These are phyloP conservation scores for Schizosaccharomyces japonicus DNA, from an alignment of 805 yeast species.

Conservation along the genomic window DNA sequence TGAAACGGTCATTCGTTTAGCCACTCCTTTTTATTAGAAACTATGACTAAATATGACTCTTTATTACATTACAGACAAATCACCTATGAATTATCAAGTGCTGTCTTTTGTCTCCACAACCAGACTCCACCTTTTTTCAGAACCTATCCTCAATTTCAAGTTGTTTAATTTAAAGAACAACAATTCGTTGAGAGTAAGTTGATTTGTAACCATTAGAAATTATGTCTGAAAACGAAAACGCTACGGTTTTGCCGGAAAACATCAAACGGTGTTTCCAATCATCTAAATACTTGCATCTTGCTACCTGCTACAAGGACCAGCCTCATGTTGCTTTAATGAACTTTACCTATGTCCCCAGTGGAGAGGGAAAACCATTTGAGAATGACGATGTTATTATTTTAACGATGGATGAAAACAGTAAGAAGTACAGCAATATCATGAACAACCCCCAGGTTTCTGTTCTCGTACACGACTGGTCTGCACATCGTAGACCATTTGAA, in stretches of 20 bases:
- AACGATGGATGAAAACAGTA: slow-evolving; percentile 47
- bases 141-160: too few species aligned
- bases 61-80: too few species aligned
- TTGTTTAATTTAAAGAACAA: too few species aligned
- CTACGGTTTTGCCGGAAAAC: neutral
- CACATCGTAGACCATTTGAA: slow-evolving; percentile 16
- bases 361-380: slow-evolving; percentile 16
- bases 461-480: slow-evolving; percentile 76
- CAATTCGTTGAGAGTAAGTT: too few species aligned
- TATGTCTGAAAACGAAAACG: too few species aligned
- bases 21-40: too few species aligned
- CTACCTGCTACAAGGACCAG: slow-evolving; percentile 23
- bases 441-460: slow-evolving; percentile 58
- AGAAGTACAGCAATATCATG: slow-evolving; percentile 45
- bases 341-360: slow-evolving; percentile 35
- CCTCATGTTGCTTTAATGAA: slow-evolving; percentile 89
- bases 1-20: too few species aligned
- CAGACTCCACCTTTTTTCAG: too few species aligned
- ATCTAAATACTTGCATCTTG: slow-evolving; percentile 24
- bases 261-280: neutral
- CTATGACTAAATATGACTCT: too few species aligned
- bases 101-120: too few species aligned
- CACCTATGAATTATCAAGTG: too few species aligned
- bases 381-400: slow-evolving; percentile 34
- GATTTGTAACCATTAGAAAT: too few species aligned